These are phyloP conservation scores for Alternaria ethzedia DNA, from an alignment of 2,329 filamentous ascomycete species.

Conservation along the genomic window DNA sequence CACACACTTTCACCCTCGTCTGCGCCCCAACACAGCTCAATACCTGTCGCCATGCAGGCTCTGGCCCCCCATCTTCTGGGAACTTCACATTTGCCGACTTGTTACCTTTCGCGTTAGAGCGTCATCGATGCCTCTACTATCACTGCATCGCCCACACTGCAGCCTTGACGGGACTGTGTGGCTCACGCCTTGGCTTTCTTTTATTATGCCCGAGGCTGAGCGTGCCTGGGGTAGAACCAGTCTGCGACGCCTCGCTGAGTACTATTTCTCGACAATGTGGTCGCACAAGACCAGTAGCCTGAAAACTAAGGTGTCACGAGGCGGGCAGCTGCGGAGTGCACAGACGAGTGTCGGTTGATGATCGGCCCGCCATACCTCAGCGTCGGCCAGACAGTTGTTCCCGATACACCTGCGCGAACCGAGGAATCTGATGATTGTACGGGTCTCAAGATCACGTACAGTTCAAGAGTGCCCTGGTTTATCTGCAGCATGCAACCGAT, in stretches of 20 bases:
- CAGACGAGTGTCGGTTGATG: neutral
- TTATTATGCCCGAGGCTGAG: conserved; percentile 15
- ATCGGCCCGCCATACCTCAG: conserved; percentile 8
- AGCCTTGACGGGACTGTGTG: neutral
- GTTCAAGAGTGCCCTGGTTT: neutral
- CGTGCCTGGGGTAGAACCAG: neutral
- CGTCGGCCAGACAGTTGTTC: neutral
- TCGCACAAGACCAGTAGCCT: neutral
- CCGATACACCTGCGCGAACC: conserved; percentile 1
- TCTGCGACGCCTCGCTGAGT: neutral
- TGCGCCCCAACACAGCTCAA: neutral
- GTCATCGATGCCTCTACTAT: neutral
- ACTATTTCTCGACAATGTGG: conserved; percentile 1
- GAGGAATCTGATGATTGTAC: conserved; percentile 6
- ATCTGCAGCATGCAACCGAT: conserved; percentile 6
- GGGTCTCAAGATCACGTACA: neutral
- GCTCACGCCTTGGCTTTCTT: neutral
- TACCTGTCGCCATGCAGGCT: neutral
- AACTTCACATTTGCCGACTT: neutral
- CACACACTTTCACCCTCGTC: neutral
- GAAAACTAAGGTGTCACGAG: neutral
- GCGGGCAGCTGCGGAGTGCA: conserved; percentile 1
- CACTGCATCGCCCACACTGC: neutral
- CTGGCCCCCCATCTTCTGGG: neutral
- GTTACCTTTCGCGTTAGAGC: neutral